Evolutionary conservation across 441 rosid species (phyloP).

Genomic region (Sinapis alba): DNA sequence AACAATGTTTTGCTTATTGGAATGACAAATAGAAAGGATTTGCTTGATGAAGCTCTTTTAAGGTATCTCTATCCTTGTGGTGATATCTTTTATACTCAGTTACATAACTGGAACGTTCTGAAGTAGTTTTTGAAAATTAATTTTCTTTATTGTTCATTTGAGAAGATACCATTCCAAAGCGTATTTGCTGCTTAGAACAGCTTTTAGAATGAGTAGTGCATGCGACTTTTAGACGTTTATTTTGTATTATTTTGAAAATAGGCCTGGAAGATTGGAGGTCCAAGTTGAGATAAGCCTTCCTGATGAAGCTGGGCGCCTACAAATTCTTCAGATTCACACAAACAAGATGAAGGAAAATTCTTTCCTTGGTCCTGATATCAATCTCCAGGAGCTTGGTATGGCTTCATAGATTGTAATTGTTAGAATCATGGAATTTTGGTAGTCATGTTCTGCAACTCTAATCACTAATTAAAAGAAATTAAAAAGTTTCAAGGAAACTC

Average conservation of each 20-base stretch:
- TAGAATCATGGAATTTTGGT: constrained; percentile 21
- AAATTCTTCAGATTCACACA: constrained; percentile 97
- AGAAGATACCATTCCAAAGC: constrained; percentile 1
- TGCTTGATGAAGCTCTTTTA: constrained; percentile 98
- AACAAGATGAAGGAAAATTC: constrained; percentile 98
- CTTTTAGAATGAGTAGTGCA: constrained; percentile 9
- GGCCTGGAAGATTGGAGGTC: constrained; percentile 98
- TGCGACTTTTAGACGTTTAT: constrained; percentile 14
- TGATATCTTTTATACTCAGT: constrained; percentile 5
- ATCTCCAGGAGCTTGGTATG: constrained; percentile 94
- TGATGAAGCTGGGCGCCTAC: constrained; percentile 98
- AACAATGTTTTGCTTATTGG: constrained; percentile 98
- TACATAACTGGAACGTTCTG: neutral
- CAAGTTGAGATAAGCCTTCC: constrained; percentile 99
- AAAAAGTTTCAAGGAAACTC: neutral
- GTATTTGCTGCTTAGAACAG: constrained; percentile 2
- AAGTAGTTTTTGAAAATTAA: neutral
- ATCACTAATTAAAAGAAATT: neutral
- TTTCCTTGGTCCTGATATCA: constrained; percentile 85
- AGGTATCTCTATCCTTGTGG: constrained; percentile 55
- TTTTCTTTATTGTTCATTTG: neutral
- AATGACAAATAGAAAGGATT: constrained; percentile 98
- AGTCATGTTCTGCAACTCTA: constrained; percentile 17
- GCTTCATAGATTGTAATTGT: neutral
- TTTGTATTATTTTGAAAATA: constrained; percentile 37